phyloP scores from a whole-genome alignment of 139 green algal genomes.

The Volvox reticuliferus region DNA sequence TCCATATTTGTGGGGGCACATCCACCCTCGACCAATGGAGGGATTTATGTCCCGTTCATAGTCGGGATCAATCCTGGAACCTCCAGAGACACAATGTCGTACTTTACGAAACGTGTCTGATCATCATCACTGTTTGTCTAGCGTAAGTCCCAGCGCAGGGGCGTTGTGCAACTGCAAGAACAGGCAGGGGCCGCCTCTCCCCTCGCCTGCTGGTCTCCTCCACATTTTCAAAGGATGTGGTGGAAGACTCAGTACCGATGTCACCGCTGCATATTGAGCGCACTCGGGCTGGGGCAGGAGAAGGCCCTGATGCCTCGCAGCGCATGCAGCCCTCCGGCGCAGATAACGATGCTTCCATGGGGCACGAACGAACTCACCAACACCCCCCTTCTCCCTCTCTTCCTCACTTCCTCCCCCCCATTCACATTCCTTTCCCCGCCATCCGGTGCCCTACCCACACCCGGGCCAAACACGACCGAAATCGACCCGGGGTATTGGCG shows the following conservation, averaged over 20 bases:
- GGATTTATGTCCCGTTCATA: no score
- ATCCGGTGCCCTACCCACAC: not conserved
- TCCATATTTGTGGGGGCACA: no score
- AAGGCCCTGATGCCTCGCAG: not conserved
- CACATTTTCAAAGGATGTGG: not conserved
- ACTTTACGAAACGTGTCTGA: no score
- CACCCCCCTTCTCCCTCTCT: no score
- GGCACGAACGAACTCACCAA: not conserved
- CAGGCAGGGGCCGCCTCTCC: not conserved
- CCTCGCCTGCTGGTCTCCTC: conserved; percentile 17
- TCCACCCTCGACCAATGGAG: no score
- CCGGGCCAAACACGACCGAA: no score
- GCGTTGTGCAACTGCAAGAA: not conserved
- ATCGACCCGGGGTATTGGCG: not conserved
- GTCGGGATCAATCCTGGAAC: no score
- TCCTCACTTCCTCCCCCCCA: no score
- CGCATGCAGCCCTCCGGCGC: not conserved
- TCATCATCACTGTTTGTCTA: no score
- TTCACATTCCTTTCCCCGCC: no score
- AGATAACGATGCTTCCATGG: not conserved
- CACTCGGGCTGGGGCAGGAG: not conserved
- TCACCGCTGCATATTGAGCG: conserved; percentile 1
- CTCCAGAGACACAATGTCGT: no score
- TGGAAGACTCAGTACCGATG: not conserved
- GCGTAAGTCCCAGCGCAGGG: not conserved